phyloP scores from a whole-genome alignment of 2,329 filamentous ascomycete genomes.

The Colletotrichum nymphaeae region DNA sequence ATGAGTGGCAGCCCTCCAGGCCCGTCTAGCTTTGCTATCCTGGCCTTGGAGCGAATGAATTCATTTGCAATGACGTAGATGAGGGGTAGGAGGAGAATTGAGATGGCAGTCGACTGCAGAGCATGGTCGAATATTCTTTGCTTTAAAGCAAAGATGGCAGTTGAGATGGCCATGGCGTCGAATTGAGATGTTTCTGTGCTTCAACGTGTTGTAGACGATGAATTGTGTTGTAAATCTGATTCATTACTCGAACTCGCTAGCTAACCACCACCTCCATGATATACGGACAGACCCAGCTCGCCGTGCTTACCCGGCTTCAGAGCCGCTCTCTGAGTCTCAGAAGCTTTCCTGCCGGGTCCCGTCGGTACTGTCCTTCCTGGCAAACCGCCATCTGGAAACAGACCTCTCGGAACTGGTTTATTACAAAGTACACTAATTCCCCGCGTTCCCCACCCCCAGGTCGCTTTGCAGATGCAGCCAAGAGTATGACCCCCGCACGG shows the following conservation, averaged over 20 bases:
- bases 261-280: neutral
- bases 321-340: neutral
- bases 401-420: conserved; percentile 2
- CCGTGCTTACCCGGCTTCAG: neutral
- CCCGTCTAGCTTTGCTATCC: conserved; percentile 59
- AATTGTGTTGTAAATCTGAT: neutral
- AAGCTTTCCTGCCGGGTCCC: conserved; percentile 5
- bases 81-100: conserved; percentile 42
- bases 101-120: conserved; percentile 32
- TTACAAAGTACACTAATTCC: neutral
- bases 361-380: conserved; percentile 3
- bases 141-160: conserved; percentile 37
- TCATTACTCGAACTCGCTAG: neutral
- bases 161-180: conserved; percentile 42
- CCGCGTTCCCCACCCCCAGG: conserved; percentile 17
- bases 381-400: neutral
- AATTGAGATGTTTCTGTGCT: neutral
- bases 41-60: conserved; percentile 54
- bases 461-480: neutral
- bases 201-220: neutral
- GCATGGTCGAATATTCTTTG: conserved; percentile 39
- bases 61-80: conserved; percentile 62
- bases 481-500: conserved; percentile 9
- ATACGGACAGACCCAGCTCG: neutral
- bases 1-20: conserved; percentile 64